Base-by-base conservation (phyloP, 495 filamentous ascomycete genomes). In the Pseudoneurospora amorphoporcata region DNA sequence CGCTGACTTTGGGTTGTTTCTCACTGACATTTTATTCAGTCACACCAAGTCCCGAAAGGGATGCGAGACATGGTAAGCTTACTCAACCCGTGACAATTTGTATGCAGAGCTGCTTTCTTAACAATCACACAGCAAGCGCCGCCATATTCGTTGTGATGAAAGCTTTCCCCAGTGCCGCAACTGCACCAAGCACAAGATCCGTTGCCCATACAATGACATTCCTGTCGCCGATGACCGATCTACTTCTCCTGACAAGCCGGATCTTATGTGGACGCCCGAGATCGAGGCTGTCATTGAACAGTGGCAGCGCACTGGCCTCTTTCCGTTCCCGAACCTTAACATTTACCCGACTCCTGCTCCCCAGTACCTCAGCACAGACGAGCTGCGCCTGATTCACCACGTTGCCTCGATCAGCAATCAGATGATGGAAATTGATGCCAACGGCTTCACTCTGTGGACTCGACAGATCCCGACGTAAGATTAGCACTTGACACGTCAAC, bases 11-110 rank as follows among this genome's bases (percentile, higher is more conserved):
- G 14, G 29, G 3, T 37, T 35, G 29, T 65, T 29, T 65, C 16
- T 75, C 45, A 68, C 76, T 71, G 32, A 41, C 19, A 8, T 70
- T 41, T 69, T 38, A 8, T 72, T 69, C 79, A 94, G 95, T 84
- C 95, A 99, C 85, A 99, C 96, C 75, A 99, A 99, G 83, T 98
- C 95, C 68, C 89, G 95, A 72, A 98, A 97, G 83, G 95, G 95
- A 68, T 99, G 95, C 83, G 94, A 93, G 76, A 97, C 93, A 40
- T 99, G 95, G 82, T 84, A 81, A 72, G 81, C 75, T 71, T 35
- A n/a, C 19, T 38, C 65, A n/a, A 35, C 39, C 35, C 45, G 68
- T 73, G 23, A 39, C 53, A 65, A 16, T 14, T 43, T 41, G 19
- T 42, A 42, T 53, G 8, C 19, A 35, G 19, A 58, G 39, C 12